Percentiles rank a stretch among this genome's conserved stretches.
Conservation (phyloP, 169 alveolate genomes). For the Eimeria falciformis region DNA sequence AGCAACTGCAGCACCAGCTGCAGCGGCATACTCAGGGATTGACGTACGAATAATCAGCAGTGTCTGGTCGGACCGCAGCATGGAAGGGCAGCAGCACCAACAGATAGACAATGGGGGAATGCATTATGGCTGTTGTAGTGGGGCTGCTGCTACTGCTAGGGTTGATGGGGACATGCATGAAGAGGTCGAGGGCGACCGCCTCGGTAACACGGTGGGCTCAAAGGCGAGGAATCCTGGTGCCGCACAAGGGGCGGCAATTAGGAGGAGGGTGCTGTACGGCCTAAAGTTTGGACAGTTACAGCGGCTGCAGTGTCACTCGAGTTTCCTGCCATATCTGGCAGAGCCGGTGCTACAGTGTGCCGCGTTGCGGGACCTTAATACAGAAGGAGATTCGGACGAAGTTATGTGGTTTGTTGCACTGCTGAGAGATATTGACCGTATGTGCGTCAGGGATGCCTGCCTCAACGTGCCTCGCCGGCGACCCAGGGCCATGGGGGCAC, state of each 20-base stretch:
- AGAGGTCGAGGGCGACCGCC: background rate
- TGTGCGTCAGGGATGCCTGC: slow-evolving; percentile 53
- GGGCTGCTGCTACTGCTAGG: background rate
- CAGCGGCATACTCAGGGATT: slow-evolving; percentile 42
- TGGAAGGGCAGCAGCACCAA: background rate
- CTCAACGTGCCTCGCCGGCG: slow-evolving; percentile 55
- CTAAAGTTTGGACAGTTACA: slow-evolving; percentile 61
- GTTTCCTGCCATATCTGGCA: slow-evolving; percentile 66
- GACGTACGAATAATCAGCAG: slow-evolving; percentile 28
- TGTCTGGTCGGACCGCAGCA: slow-evolving; percentile 39
- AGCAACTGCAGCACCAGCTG: slow-evolving; percentile 1
- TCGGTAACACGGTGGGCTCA: background rate
- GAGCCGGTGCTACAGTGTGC: slow-evolving; percentile 70
- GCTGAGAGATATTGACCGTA: slow-evolving; percentile 33
- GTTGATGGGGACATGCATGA: background rate
- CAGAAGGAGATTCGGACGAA: slow-evolving; percentile 54
- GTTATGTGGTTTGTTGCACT: slow-evolving; percentile 58
- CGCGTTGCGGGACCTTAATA: slow-evolving; percentile 23
- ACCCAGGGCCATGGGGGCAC: slow-evolving; percentile 19
- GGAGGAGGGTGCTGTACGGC: slow-evolving; percentile 45
- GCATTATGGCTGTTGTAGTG: background rate
- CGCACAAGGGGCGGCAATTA: background rate
- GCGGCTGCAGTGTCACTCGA: slow-evolving; percentile 63
- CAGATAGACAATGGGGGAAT: background rate
- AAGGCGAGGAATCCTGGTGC: background rate